Base-by-base conservation (phyloP, 2,329 filamentous ascomycete species). In the Ceratocystis diversiconidia region DNA sequence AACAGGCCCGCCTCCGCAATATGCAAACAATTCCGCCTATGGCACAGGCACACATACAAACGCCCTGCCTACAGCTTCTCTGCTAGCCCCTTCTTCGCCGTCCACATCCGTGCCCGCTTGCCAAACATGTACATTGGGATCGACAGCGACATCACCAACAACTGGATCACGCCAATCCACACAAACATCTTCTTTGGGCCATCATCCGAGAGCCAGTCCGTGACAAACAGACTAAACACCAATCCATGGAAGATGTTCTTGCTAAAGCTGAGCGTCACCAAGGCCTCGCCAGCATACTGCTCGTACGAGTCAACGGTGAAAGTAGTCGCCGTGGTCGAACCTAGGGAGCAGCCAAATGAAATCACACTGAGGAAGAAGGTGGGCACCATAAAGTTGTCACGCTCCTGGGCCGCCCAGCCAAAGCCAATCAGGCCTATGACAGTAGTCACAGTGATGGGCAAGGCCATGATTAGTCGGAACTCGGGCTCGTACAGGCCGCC, bases 401-500 rank as follows among this genome's bases (percentile, higher is more conserved):
- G 79, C 66, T 86, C 81, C 68, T 90, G 75, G 0, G 88, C 90
- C 8, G 88, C 91, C 94, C 92, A 97, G n/a, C 92, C 92, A 72
- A 94, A 97, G 1, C 91, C 92, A 85, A 96, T 95, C 17, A 97
- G 81, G 0, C 94, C 94, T 41, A 92, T 84, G 1, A 86, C 84
- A 0, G 92, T 96, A 2, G 85, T 85, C 64, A 96, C 71, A 0
- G 87, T 79, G 41, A 96, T 86, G 0, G 92, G 92, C 2, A 87
- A 75, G 0, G 85, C 89, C 92, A 97, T 96, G 55, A 95, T 82
- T 0, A 96, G 82, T 5, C 92, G 84, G 72, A 95, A 97, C 74
- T 97, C 92, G 0, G 92, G 92, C 74, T 97, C 92, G 73, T 96
- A 97, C 2, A 97, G 79, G 1, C 92, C 92, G n/a, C 89, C 90